Percentiles rank a stretch among this genome's conserved stretches.
These are phyloP conservation scores for Sporothrix luriei DNA, from an alignment of 2,329 filamentous ascomycete species.

Conservation along the genomic window DNA sequence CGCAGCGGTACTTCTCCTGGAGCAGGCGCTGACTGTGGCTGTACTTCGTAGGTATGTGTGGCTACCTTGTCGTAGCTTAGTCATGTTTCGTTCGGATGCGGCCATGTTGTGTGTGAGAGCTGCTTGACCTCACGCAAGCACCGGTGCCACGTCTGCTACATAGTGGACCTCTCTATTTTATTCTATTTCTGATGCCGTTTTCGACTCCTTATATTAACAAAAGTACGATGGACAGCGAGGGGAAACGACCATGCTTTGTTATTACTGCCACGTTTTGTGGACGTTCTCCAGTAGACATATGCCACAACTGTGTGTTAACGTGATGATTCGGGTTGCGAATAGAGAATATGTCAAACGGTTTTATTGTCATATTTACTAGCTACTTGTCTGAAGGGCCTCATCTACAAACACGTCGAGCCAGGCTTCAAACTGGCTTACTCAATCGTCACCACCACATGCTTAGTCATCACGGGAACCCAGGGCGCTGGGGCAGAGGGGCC, in stretches of 20 bases:
- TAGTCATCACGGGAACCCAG: conserved; percentile 27
- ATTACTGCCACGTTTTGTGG: neutral
- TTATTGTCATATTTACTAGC: too few species aligned
- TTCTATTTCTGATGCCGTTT: neutral
- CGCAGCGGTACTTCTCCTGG: neutral
- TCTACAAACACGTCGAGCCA: too few species aligned
- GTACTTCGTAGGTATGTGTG: conserved; percentile 23
- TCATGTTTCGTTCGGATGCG: neutral
- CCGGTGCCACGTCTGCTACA: too few species aligned
- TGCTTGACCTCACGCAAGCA: neutral
- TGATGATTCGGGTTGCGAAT: too few species aligned
- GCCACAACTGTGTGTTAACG: too few species aligned
- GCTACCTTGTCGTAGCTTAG: conserved; percentile 21
- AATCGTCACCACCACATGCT: neutral
- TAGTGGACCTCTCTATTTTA: neutral
- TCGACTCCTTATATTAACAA: neutral
- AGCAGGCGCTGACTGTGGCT: conserved; percentile 17
- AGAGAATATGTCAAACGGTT: too few species aligned
- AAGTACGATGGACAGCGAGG: neutral
- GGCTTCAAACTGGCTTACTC: too few species aligned
- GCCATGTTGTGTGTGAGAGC: conserved; percentile 1
- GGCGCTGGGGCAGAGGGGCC: conserved; percentile 18
- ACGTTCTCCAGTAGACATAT: neutral
- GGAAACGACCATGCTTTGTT: neutral
- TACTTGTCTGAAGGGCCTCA: too few species aligned